Base-by-base conservation (phyloP, 164 flowering plant species). In the Sedum album region DNA sequence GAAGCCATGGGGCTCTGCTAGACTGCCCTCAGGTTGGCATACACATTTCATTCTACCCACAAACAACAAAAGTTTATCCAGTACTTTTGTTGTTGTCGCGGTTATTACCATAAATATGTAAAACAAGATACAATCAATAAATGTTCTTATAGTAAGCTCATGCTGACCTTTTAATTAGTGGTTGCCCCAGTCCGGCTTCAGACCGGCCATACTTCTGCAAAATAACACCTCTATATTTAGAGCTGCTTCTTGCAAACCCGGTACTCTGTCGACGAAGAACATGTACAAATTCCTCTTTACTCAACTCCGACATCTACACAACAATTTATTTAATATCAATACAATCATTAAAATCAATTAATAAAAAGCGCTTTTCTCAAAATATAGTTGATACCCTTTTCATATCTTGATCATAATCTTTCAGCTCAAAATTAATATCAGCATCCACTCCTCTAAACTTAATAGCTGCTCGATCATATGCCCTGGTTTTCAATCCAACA, bases 181-280 rank as follows among this genome's bases (percentile, higher is more conserved):
- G 73, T 41, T 82, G 87, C 20, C 83, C 87, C 79, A 80, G 76
- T 41, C 82, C 70, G 69, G 85, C 85, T 65, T 84, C 87, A 85
- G 85, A 79, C 11, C 81, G 73, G 67, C 87, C 87, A 66, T 83
- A 80, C 73, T 84, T 84, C 74, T 84, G 87, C 68, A 84, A 65
- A 4, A 84, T 82, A 46, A 82, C 87, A 13, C 85, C 87, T 68
- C 82, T 70, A 71, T 80, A 93, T 73, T 89, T 91, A 0, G 97
- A 93, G 72, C 90, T 89, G 10, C 97, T 97, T 71, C 98, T 83
- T 2, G 98, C 77, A 70, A 93, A 91, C 9, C 98, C 97, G 6
- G 91, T 91, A 79, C 97, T 88, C 74, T 91, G 96, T n/a, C 98
- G 94, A 8, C 98, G 92, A 5, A 93, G 89, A 55, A 86, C 86